Evolutionary conservation across 371 early-diverging fungal genomes (phyloP), one percentile per base, ranked within the genome.

Genomic region (Mucor sp.): DNA sequence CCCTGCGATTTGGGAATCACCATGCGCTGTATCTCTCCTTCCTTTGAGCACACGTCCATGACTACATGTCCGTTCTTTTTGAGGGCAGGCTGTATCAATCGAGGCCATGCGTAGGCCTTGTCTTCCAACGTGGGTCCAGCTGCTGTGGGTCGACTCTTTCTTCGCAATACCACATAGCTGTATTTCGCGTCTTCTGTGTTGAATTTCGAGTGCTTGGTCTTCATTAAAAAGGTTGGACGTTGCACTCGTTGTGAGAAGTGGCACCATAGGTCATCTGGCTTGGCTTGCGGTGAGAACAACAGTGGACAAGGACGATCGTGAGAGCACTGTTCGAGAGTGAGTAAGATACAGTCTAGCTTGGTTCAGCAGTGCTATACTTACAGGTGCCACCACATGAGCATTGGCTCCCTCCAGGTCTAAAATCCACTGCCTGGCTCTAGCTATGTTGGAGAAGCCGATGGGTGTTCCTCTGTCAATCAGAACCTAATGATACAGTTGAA

Each of bases 381-480:
- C 61, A 30, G 61, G 61, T 32, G 61, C 61, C 8, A 61, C 61
- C 3, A 91, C 85, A 76, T 90, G 90, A 35, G 61, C 82, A 21
- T 67, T 65, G 9, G 66, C 28, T 25, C 43, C 63, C 53, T 82
- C 83, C 37, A 69, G 56, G 32, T 84, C 80, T 12, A 94, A 67
- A 27, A 96, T 83, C 71, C 81, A 85, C 50, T 89, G 85, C 60
- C 97, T 80, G 0, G 94, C 95, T 39, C 87, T 79, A 0, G 87
- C 87, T 48, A 96, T 86, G 28, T 83, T 81, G 23, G 84, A 74
- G 68, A 89, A 93, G 4, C 95, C 93, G 63, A 79, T 80, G 0
- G 95, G 94, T 2, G 94, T 94, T 17, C 96, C 97, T 27, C 94
- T 87, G 59, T 97, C 97, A 56, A 97, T 83, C 60, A 97, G 68